Percentiles rank a stretch among this genome's conserved stretches.
phyloP scores from a whole-genome alignment of 176 grass and related monocot species.

The Avena insularis region DNA sequence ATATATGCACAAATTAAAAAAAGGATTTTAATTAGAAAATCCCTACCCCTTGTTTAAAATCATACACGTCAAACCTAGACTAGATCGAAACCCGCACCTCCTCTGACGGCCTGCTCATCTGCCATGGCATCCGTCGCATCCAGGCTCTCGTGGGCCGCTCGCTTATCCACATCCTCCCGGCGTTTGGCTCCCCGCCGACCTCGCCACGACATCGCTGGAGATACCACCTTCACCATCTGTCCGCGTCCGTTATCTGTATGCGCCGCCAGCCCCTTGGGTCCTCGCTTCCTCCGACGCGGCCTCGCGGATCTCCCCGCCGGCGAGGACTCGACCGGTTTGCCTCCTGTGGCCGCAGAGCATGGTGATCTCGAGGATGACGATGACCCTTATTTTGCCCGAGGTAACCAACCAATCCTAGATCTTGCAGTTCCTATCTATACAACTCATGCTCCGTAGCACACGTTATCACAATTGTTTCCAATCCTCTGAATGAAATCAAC shows the following conservation, averaged over 20 bases:
- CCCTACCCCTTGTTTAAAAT: too few species aligned
- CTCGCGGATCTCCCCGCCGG: not conserved
- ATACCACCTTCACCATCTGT: not conserved
- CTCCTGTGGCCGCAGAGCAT: not conserved
- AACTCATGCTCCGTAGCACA: not conserved
- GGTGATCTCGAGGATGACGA: not conserved
- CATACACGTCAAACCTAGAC: not conserved
- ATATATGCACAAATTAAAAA: too few species aligned
- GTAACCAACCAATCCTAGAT: not conserved
- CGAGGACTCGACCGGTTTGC: not conserved
- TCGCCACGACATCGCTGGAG: not conserved
- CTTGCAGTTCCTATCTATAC: not conserved
- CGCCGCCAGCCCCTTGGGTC: not conserved
- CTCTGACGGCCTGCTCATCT: not conserved
- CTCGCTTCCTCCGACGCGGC: not conserved
- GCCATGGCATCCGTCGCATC: slow-evolving; percentile 1
- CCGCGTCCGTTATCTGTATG: not conserved
- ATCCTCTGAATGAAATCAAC: not conserved
- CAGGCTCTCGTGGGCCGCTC: not conserved
- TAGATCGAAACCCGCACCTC: not conserved
- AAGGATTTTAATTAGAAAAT: too few species aligned
- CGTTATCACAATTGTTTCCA: too few species aligned
- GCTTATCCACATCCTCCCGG: not conserved
- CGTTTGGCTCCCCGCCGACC: not conserved
- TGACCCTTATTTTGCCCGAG: not conserved